Percentiles rank a stretch among this genome's conserved stretches.
Evolutionary conservation across 2,329 filamentous ascomycete species (phyloP).

Genomic region (Lasiodiplodia theobromae): DNA sequence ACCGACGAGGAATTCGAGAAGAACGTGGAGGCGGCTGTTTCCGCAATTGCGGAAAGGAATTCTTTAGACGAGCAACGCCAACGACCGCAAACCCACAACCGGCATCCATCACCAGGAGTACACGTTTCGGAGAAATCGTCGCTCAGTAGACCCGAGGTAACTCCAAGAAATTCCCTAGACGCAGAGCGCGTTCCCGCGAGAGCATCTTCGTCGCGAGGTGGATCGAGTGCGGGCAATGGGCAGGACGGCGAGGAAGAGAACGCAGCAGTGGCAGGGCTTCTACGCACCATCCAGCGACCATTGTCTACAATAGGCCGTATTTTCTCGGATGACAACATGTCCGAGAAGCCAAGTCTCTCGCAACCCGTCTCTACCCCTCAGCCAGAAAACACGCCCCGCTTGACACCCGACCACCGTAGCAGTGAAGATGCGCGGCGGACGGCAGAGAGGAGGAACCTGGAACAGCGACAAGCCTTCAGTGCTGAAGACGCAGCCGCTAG

Average conservation of each 20-base stretch:
- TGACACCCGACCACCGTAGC: slow-evolving; percentile 54
- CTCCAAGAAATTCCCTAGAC: slow-evolving; percentile 66
- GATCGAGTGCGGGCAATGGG: slow-evolving; percentile 29
- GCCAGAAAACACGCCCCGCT: slow-evolving; percentile 58
- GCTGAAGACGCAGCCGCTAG: slow-evolving; percentile 88
- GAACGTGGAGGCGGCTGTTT: slow-evolving; percentile 96
- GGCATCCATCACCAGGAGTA: slow-evolving; percentile 52
- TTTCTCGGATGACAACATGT: slow-evolving; percentile 74
- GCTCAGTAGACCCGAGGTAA: slow-evolving; percentile 63
- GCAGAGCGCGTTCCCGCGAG: slow-evolving; percentile 64
- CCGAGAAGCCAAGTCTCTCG: slow-evolving; percentile 33
- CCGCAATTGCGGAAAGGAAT: slow-evolving; percentile 92
- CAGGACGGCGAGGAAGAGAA: slow-evolving; percentile 68
- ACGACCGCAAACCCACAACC: slow-evolving; percentile 37
- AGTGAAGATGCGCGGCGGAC: slow-evolving; percentile 42
- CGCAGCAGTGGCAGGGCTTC: slow-evolving; percentile 80
- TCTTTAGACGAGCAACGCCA: slow-evolving; percentile 54
- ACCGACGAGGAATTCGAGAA: slow-evolving; percentile 93
- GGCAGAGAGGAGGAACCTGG: slow-evolving; percentile 32
- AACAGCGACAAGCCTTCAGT: slow-evolving; percentile 56
- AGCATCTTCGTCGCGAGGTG: slow-evolving; percentile 56
- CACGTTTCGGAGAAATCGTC: slow-evolving; percentile 58
- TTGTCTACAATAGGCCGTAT: slow-evolving; percentile 92
- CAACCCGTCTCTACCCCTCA: slow-evolving; percentile 54
- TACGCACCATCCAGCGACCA: slow-evolving; percentile 90